These are phyloP conservation scores for Gossypium australe DNA, from an alignment of 345 rosid species.

Conservation along the genomic window DNA sequence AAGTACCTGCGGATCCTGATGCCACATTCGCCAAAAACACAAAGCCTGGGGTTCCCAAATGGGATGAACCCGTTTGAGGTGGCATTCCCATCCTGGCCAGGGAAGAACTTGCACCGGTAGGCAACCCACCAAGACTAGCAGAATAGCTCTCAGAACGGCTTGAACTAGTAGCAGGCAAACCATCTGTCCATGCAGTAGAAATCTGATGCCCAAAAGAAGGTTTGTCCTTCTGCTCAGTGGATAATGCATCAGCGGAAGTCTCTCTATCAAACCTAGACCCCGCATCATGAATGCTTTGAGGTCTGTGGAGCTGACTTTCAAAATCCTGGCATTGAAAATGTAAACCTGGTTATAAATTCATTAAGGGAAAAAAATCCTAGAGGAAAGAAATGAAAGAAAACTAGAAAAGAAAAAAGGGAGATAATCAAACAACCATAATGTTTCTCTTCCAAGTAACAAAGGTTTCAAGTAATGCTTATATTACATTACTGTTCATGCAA, in stretches of 20 bases:
- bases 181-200: constrained; percentile 42
- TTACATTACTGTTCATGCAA: neutral
- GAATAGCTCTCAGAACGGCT: constrained; percentile 44
- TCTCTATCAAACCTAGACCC: constrained; percentile 37
- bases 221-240: constrained; percentile 55
- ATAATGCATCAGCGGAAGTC: constrained; percentile 30
- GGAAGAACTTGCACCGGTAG: constrained; percentile 34
- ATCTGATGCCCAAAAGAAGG: constrained; percentile 30
- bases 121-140: constrained; percentile 34
- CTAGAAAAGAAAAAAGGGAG: neutral
- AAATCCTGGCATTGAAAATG: constrained; percentile 43
- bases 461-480: neutral
- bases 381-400: neutral
- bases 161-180: constrained; percentile 20
- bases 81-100: constrained; percentile 39
- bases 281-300: constrained; percentile 30
- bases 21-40: constrained; percentile 36
- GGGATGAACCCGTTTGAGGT: constrained; percentile 35
- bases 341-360: neutral
- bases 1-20: constrained; percentile 39
- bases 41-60: constrained; percentile 33
- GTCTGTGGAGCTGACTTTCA: constrained; percentile 42
- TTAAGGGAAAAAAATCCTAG: neutral
- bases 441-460: neutral
- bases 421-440: neutral